These are phyloP conservation scores for Rhazya stricta DNA, from an alignment of 257 asterid genomes.

Conservation along the genomic window DNA sequence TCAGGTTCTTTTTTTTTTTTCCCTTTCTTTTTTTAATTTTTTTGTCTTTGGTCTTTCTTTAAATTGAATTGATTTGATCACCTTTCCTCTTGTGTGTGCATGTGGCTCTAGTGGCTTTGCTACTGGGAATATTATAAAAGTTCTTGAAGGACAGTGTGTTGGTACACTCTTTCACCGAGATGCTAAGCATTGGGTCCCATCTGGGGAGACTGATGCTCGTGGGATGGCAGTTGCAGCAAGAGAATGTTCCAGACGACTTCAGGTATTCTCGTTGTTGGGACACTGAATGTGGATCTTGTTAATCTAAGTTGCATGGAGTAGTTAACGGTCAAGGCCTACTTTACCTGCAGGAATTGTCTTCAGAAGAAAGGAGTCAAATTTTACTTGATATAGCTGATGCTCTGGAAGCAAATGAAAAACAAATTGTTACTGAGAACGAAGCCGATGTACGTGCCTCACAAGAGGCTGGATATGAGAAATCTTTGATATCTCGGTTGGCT, in stretches of 20 bases:
- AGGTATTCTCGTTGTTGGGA: conserved; percentile 32
- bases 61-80: neutral
- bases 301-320: neutral
- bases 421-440: conserved; percentile 48
- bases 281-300: neutral
- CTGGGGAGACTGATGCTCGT: conserved; percentile 41
- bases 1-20: neutral
- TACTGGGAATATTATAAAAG: conserved; percentile 52
- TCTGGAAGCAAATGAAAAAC: conserved; percentile 44
- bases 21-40: neutral
- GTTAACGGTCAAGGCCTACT: conserved; percentile 13
- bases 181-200: conserved; percentile 51
- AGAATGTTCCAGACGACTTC: conserved; percentile 63
- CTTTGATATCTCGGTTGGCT: conserved; percentile 63
- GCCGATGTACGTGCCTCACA: conserved; percentile 65
- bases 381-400: conserved; percentile 63
- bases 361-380: conserved; percentile 62
- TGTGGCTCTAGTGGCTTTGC: conserved; percentile 54
- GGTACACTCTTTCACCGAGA: conserved; percentile 80
- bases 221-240: conserved; percentile 82
- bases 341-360: conserved; percentile 45
- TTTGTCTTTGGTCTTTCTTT: neutral
- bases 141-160: conserved; percentile 53
- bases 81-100: neutral
- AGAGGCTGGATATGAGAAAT: conserved; percentile 59